Evolutionary conservation across 2,329 filamentous ascomycete genomes (phyloP).

Genomic region (Chaetomium olivaceum): DNA sequence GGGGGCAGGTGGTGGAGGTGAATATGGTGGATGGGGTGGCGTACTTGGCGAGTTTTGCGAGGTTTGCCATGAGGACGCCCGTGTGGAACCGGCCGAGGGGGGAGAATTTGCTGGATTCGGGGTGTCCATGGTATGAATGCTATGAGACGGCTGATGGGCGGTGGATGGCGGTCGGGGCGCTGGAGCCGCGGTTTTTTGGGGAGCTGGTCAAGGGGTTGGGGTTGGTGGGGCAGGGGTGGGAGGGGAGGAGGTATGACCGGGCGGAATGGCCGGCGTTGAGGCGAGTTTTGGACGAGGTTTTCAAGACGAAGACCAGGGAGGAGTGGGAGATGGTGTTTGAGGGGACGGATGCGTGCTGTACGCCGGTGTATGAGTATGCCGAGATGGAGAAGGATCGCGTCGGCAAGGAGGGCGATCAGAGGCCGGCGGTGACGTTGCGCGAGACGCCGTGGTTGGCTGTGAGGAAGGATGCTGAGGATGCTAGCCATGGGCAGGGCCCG

Average conservation of each 20-base stretch:
- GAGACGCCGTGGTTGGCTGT: slow-evolving; percentile 69
- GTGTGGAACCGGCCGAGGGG: slow-evolving; percentile 67
- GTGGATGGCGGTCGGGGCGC: slow-evolving; percentile 84
- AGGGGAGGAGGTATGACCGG: slow-evolving; percentile 59
- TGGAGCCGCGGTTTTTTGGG: slow-evolving; percentile 84
- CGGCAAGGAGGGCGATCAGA: slow-evolving; percentile 64
- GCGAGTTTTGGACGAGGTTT: slow-evolving; percentile 59
- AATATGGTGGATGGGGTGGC: slow-evolving; percentile 94
- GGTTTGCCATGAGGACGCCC: slow-evolving; percentile 64
- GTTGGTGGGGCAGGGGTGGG: slow-evolving; percentile 54
- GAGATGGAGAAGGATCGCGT: slow-evolving; percentile 64
- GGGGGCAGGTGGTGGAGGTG: slow-evolving; percentile 86
- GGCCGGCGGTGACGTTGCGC: slow-evolving; percentile 68
- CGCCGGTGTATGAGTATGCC: slow-evolving; percentile 75
- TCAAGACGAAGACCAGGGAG: slow-evolving; percentile 66
- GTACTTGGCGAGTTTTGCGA: slow-evolving; percentile 76
- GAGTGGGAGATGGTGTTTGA: slow-evolving; percentile 90
- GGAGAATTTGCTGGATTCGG: slow-evolving; percentile 77
- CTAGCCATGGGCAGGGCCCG: slow-evolving; percentile 60
- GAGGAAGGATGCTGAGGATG: slow-evolving; percentile 45
- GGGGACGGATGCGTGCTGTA: slow-evolving; percentile 87
- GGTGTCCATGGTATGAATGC: slow-evolving; percentile 84
- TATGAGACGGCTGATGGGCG: slow-evolving; percentile 80
- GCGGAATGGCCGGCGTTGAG: slow-evolving; percentile 68
- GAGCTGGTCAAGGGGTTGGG: slow-evolving; percentile 67